Percentiles rank a stretch among this genome's conserved stretches.
Conservation (phyloP, 441 rosid genomes). For the Sinapis alba region DNA sequence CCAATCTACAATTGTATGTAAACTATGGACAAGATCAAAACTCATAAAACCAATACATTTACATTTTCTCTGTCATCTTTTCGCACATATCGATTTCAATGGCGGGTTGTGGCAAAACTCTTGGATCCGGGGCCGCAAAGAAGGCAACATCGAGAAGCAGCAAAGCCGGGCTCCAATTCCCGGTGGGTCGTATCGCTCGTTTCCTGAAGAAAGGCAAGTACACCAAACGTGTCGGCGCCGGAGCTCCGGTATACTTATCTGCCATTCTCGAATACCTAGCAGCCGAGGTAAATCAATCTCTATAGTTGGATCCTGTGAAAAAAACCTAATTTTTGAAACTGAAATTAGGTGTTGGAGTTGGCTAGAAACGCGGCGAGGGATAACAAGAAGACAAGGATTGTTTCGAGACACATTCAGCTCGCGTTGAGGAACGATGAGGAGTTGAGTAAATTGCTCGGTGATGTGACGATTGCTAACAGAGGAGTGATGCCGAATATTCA, state of each 20-base stretch:
- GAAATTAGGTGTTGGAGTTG: constrained; percentile 79
- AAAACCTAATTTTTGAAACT: background rate
- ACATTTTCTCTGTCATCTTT: constrained; percentile 33
- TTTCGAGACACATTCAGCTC: constrained; percentile 84
- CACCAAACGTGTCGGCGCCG: constrained; percentile 95
- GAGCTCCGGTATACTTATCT: constrained; percentile 92
- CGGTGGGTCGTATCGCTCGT: constrained; percentile 92
- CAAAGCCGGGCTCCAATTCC: constrained; percentile 95
- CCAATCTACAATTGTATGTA: too few relatives aligned
- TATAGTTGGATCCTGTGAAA: background rate
- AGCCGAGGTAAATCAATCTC: constrained; percentile 55
- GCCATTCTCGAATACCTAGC: constrained; percentile 93
- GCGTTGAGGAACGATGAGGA: constrained; percentile 96
- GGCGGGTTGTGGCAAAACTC: constrained; percentile 97
- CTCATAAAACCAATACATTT: too few relatives aligned
- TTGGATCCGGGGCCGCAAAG: constrained; percentile 87
- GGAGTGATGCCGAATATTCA: constrained; percentile 98
- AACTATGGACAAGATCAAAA: too few relatives aligned
- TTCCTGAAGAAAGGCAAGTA: constrained; percentile 94
- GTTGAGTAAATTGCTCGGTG: constrained; percentile 82
- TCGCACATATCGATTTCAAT: constrained; percentile 32
- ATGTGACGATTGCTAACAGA: constrained; percentile 86
- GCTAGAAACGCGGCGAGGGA: constrained; percentile 98
- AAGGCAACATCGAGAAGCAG: constrained; percentile 90
- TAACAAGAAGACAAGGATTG: constrained; percentile 89